These are phyloP conservation scores for Paecilomyces variotii DNA, from an alignment of 2,329 filamentous ascomycete species.

Conservation along the genomic window DNA sequence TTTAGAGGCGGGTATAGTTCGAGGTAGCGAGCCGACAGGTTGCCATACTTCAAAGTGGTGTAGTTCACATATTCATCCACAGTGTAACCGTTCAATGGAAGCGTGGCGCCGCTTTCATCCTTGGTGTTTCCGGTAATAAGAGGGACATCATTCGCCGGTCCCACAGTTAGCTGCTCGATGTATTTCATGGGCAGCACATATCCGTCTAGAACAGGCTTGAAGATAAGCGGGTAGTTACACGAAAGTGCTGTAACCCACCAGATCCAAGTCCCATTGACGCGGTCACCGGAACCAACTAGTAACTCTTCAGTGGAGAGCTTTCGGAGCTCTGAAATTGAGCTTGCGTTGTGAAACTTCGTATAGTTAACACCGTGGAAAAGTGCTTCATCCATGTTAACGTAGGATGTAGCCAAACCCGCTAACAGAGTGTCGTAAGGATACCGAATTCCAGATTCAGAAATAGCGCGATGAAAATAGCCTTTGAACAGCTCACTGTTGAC, in stretches of 20 bases:
- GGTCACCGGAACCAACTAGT: slow-evolving; percentile 17
- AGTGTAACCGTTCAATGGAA: slow-evolving; percentile 13
- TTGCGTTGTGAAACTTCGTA: slow-evolving; percentile 5
- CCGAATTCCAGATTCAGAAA: slow-evolving; percentile 22
- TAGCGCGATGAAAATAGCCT: slow-evolving; percentile 22
- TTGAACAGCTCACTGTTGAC: slow-evolving; percentile 22
- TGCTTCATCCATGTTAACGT: slow-evolving; percentile 20
- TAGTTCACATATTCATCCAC: slow-evolving; percentile 18
- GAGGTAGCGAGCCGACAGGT: slow-evolving; percentile 18
- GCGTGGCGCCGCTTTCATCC: slow-evolving; percentile 22
- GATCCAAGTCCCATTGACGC: slow-evolving; percentile 15
- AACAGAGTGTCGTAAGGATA: slow-evolving; percentile 21
- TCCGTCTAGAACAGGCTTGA: slow-evolving; percentile 19
- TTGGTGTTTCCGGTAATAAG: slow-evolving; percentile 30
- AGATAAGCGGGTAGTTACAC: slow-evolving; percentile 19
- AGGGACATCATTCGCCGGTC: slow-evolving; percentile 26
- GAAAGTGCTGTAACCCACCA: slow-evolving; percentile 23
- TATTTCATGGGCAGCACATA: slow-evolving; percentile 20
- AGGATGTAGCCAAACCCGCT: slow-evolving; percentile 20
- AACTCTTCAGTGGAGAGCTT: slow-evolving; percentile 3
- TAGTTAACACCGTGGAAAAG: slow-evolving; percentile 18
- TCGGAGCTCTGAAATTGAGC: no score
- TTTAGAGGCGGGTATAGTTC: slow-evolving; percentile 18
- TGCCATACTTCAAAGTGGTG: slow-evolving; percentile 25
- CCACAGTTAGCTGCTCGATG: slow-evolving; percentile 15